Conservation (phyloP, 169 alveolate species). For the Plasmodium reichenowi region DNA sequence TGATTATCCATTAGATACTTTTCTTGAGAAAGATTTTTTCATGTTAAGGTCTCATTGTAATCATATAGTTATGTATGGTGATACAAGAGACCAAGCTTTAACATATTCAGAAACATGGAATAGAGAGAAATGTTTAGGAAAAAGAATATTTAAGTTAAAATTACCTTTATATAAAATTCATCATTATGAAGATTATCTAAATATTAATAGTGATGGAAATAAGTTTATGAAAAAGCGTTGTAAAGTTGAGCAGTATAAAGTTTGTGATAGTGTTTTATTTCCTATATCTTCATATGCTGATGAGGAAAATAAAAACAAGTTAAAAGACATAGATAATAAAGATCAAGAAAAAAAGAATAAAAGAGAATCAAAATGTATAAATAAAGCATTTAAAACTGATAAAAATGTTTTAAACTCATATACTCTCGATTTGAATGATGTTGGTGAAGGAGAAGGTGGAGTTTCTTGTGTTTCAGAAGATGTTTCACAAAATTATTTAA, state of each 20-base stretch:
- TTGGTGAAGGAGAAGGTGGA: neutral
- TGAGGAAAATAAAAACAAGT: slow-evolving; percentile 11
- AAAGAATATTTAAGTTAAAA: slow-evolving; percentile 81
- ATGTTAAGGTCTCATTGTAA: slow-evolving; percentile 88
- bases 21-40: slow-evolving; percentile 86
- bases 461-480: slow-evolving; percentile 46
- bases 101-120: slow-evolving; percentile 82
- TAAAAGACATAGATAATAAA: neutral
- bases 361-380: neutral
- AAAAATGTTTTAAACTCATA: slow-evolving; percentile 1
- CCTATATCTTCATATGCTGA: slow-evolving; percentile 57
- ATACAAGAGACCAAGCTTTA: slow-evolving; percentile 87
- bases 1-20: slow-evolving; percentile 86
- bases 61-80: slow-evolving; percentile 90
- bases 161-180: slow-evolving; percentile 72
- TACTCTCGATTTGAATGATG: slow-evolving; percentile 36
- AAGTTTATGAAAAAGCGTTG: slow-evolving; percentile 8
- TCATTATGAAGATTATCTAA: slow-evolving; percentile 60
- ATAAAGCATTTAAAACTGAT: neutral
- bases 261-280: slow-evolving; percentile 62
- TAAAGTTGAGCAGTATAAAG: slow-evolving; percentile 44
- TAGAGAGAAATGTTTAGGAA: slow-evolving; percentile 83
- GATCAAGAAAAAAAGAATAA: neutral
- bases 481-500: slow-evolving; percentile 15
- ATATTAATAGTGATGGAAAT: slow-evolving; percentile 26